These are phyloP conservation scores for Aspergillus arachidicola DNA, from an alignment of 2,329 filamentous ascomycete genomes.

Conservation along the genomic window DNA sequence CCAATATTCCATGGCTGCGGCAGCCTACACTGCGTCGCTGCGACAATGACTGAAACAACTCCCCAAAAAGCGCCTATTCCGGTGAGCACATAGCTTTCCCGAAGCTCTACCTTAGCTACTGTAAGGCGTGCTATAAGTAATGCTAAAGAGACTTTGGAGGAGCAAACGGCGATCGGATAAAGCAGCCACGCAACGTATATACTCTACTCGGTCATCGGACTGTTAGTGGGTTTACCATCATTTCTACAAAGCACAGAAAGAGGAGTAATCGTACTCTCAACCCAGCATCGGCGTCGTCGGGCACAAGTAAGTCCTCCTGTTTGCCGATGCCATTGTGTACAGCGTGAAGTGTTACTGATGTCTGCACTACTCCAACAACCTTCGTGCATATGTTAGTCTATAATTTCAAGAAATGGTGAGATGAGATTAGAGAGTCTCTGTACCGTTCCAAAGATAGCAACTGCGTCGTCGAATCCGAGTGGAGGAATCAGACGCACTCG, in stretches of 20 bases:
- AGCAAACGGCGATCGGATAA: not conserved
- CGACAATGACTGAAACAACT: not conserved
- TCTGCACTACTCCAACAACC: constrained; percentile 1
- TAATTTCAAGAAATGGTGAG: no score
- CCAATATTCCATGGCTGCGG: not conserved
- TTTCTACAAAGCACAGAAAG: no score
- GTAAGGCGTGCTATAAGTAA: constrained; percentile 3
- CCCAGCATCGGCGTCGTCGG: not conserved
- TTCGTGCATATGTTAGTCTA: not conserved
- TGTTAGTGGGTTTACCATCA: no score
- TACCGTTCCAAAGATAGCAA: constrained; percentile 1
- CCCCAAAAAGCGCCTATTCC: not conserved
- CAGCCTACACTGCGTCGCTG: not conserved
- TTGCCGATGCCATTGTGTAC: constrained; percentile 1
- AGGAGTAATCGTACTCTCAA: not conserved
- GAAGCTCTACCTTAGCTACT: not conserved
- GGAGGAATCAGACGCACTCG: not conserved
- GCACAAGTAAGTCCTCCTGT: not conserved
- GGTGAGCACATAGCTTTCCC: not conserved
- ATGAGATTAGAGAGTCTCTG: not conserved
- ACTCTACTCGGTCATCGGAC: not conserved
- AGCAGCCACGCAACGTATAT: constrained; percentile 4
- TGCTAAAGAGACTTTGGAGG: not conserved
- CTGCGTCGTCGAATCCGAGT: not conserved
- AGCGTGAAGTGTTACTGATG: not conserved